A percentile compares a stretch with the other conserved stretches of the same genome.
These are phyloP conservation scores for Rhodotorula glutinis DNA, from an alignment of 1,284 basidiomycete genomes.

Conservation along the genomic window DNA sequence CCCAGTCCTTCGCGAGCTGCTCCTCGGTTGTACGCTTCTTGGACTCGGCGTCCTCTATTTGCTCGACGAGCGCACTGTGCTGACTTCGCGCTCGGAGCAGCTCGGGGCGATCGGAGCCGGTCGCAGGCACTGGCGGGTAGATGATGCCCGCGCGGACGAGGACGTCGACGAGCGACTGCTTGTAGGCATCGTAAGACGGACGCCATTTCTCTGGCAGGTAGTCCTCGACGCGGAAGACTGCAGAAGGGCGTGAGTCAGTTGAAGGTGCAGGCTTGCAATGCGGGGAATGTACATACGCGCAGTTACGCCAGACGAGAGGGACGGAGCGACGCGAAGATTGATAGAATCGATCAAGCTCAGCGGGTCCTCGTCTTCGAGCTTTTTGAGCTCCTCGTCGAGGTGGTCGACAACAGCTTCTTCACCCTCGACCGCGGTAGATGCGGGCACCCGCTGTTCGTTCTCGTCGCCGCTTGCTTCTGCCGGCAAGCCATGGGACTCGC, in stretches of 20 bases:
- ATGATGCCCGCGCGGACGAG: constrained; percentile 67
- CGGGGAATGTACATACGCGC: constrained; percentile 38
- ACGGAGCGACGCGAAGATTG: constrained; percentile 26
- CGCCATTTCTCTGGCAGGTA: constrained; percentile 82
- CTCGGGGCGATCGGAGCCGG: constrained; percentile 39
- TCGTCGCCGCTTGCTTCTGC: constrained; percentile 43
- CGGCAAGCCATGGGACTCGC: constrained; percentile 37
- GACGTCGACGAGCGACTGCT: constrained; percentile 63
- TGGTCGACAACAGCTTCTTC: constrained; percentile 44
- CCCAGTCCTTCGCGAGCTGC: constrained; percentile 64
- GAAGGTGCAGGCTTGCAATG: too few relatives aligned
- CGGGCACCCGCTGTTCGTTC: constrained; percentile 7
- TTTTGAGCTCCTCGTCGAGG: constrained; percentile 59
- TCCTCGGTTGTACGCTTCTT: constrained; percentile 54
- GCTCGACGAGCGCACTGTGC: constrained; percentile 49
- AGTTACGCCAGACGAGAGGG: constrained; percentile 10
- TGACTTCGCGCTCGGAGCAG: constrained; percentile 56
- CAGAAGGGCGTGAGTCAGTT: background rate
- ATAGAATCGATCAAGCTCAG: constrained; percentile 56
- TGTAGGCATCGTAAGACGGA: constrained; percentile 70
- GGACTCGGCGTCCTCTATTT: constrained; percentile 60
- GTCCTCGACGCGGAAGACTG: constrained; percentile 76
- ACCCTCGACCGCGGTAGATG: constrained; percentile 25
- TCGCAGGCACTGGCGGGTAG: constrained; percentile 6
- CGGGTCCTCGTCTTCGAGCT: constrained; percentile 67